A percentile compares a stretch with the other conserved stretches of the same genome.
phyloP scores from a whole-genome alignment of 805 yeast species.

The Debaryomyces maramus region DNA sequence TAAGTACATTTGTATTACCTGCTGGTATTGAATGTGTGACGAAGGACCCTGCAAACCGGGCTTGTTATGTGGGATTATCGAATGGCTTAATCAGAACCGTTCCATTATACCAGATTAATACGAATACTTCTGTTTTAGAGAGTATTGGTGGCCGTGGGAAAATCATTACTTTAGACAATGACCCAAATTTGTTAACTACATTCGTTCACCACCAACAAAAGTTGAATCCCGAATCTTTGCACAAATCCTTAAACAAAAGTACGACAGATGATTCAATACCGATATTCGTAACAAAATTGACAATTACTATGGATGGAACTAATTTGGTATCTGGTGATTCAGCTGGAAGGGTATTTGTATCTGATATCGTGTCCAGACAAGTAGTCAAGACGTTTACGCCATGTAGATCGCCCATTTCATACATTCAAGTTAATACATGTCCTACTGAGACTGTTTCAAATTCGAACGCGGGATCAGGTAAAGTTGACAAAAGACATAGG shows the following conservation, averaged over 20 bases:
- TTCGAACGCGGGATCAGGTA: slow-evolving; percentile 7
- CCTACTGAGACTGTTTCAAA: slow-evolving; percentile 15
- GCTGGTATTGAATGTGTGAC: slow-evolving; percentile 56
- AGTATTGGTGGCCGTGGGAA: slow-evolving; percentile 60
- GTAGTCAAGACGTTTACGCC: slow-evolving; percentile 56
- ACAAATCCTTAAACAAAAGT: slow-evolving; percentile 10
- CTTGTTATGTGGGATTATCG: slow-evolving; percentile 65
- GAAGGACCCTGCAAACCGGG: slow-evolving; percentile 78
- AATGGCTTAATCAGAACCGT: slow-evolving; percentile 62
- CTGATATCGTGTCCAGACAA: slow-evolving; percentile 73
- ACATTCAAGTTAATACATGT: slow-evolving; percentile 21
- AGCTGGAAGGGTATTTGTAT: slow-evolving; percentile 62
- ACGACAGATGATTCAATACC: slow-evolving; percentile 16
- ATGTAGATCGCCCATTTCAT: slow-evolving; percentile 36
- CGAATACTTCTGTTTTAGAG: slow-evolving; percentile 46
- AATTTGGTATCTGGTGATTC: slow-evolving; percentile 70
- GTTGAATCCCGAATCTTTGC: slow-evolving; percentile 11
- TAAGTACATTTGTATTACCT: slow-evolving; percentile 73
- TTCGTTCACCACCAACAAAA: slow-evolving; percentile 50
- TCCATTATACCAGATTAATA: slow-evolving; percentile 45
- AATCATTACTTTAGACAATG: slow-evolving; percentile 52
- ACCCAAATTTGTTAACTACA: slow-evolving; percentile 49
- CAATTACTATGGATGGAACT: slow-evolving; percentile 74
- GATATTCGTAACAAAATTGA: slow-evolving; percentile 50
- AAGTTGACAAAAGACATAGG: slow-evolving; percentile 37